Base-by-base conservation (phyloP, 108 stramenopile genomes). In the Cyclotella distinguenda region DNA sequence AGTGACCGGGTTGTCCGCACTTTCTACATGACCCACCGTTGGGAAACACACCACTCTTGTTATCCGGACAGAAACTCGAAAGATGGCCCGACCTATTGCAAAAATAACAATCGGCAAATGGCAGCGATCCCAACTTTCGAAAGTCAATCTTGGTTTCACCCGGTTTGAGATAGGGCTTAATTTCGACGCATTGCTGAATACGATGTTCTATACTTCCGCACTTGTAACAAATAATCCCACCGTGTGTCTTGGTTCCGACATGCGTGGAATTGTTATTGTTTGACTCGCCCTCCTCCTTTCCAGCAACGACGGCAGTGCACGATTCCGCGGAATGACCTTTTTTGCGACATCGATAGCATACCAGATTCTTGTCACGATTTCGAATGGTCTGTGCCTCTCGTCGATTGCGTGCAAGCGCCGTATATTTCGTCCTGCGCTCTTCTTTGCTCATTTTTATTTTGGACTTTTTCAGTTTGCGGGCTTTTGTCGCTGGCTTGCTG, bases 401-500 rank as follows among this genome's bases (percentile, higher is more conserved):
- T 34, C 85, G 83, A 34, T 84, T 74, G 34, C 80, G 83, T 18
- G 91, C 88, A 43, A 86, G 72, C 28, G 84, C 72, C 0, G 88
- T 89, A 59, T 93, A 93, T 55, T 93, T 93, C 35, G 62, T 77
- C 26, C 82, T 69, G 11, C 91, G 70, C 52, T 93, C 88, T 64
- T 85, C 88, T 63, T 93, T 93, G 60, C 84, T 88, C 62, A 93
- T 89, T 54, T 85, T 86, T 0, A 78, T 71, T 51, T 84, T 86
- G 44, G 68, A 25, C 31, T 64, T 55, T 61, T 74, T 11, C 36
- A 34, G 26, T 65, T 63, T 31, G 54, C 52, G 18, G 50, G 43
- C 21, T 19, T 43, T 44, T 21, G 25, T 44, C 33, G 7, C 19
- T 22, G 32, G 3, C 25, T 40, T 6, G 40, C 36, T 44, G 42